Evolutionary conservation across 2,329 filamentous ascomycete species (phyloP), one percentile per base, ranked within the genome.

Genomic region (Sarocladium kiliense): DNA sequence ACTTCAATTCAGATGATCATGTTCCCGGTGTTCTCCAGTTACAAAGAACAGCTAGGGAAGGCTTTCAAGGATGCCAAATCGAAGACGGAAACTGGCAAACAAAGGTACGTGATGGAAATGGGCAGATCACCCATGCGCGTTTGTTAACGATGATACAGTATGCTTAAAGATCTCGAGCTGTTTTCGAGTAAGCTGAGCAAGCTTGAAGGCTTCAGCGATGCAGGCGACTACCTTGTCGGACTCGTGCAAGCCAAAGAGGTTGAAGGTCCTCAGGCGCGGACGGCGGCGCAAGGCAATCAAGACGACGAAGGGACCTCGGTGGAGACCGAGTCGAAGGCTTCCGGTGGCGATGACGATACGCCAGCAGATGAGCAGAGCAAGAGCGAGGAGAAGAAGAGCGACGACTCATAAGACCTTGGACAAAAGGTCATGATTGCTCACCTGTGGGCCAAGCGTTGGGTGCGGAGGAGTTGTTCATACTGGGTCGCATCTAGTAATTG

Each of bases 1-100:
- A 78, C 81, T 55, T 86, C 87, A 1, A 86, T 96, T 2, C 78
- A 81, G 54, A 84, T 89, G 73, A 96, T 97, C 64, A 96, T 96
- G 89, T 75, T 79, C 19, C 88, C 89, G 1, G 91, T 97, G 1
- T 95, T 95, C 69, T 77, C 80, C 36, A 90, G 83, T 67, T 96
- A 96, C 69, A 85, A 84, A 64, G 86, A 89, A 56, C 88, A 93
- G 64, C 86, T 94, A 68, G 85, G 87, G 18, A 81, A 80, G 60
- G 87, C 87, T 11, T 86, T 94, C 61, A 74, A 78, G 42, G 84
- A 84, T 39, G 81, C 86, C 21, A 74, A 77, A 26, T 77, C 91
- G 21, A 83, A 80, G 69, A 90, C 84, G 6, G 79, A 84, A 60
- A 73, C 74, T 53, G 91, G 89, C 3, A 85, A 87, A 63, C 79